A percentile compares a stretch with the other conserved stretches of the same genome.
Evolutionary conservation across 2,329 filamentous ascomycete genomes (phyloP).

Genomic region (Paecilomyces sp.): DNA sequence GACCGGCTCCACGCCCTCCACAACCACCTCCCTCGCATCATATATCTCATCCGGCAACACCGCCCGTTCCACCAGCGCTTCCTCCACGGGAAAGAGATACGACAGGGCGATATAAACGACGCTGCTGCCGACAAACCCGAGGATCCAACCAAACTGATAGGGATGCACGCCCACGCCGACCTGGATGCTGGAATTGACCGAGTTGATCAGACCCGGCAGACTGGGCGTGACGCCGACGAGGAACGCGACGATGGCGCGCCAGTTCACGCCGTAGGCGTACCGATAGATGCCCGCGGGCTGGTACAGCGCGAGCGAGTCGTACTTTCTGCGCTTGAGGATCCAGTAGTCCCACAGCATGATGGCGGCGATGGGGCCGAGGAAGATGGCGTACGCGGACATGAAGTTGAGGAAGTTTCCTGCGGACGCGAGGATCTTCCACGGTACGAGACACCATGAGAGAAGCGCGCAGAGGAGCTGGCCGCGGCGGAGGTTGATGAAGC

Average conservation of each 20-base stretch:
- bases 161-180: slow-evolving; percentile 46
- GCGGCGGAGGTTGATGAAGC: slow-evolving; percentile 50
- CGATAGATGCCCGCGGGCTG: slow-evolving; percentile 42
- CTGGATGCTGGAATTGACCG: slow-evolving; percentile 29
- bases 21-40: slow-evolving; percentile 10
- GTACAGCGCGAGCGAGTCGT: slow-evolving; percentile 48
- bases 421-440: slow-evolving; percentile 58
- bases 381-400: slow-evolving; percentile 60
- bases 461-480: slow-evolving; percentile 50
- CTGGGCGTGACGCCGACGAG: slow-evolving; percentile 51
- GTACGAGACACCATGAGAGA: slow-evolving; percentile 54
- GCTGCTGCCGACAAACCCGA: slow-evolving; percentile 52
- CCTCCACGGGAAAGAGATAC: slow-evolving; percentile 41
- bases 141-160: slow-evolving; percentile 60
- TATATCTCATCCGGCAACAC: slow-evolving; percentile 33
- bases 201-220: slow-evolving; percentile 47
- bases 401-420: slow-evolving; percentile 56
- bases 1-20: slow-evolving; percentile 12
- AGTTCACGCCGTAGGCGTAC: slow-evolving; percentile 48
- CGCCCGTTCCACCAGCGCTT: slow-evolving; percentile 39
- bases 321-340: slow-evolving; percentile 44
- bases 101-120: slow-evolving; percentile 50
- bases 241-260: slow-evolving; percentile 53
- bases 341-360: slow-evolving; percentile 57
- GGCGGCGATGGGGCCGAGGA: slow-evolving; percentile 57